Base-by-base conservation (phyloP, 495 filamentous ascomycete species). In the Filosporella fistucella region DNA sequence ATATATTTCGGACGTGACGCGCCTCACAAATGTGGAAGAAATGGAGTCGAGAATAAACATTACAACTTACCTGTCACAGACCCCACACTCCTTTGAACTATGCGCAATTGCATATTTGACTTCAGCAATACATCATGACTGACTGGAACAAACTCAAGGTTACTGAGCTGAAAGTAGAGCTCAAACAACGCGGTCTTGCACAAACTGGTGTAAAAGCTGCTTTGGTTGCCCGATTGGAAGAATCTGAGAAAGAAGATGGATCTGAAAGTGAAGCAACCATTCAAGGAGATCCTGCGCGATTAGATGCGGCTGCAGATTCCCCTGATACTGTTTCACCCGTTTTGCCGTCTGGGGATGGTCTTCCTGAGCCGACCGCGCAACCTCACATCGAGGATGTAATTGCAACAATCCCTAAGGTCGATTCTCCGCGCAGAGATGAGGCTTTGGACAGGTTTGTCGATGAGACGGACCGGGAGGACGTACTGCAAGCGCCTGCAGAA, bases 131-230 rank as follows among this genome's bases (percentile, higher is more conserved):
- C n/a, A n/a, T n/a, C n/a, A 74, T 78, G 66, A 70, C 70, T 21
- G 75, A 83, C 54, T 81, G 71, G 61, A 71, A 63, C 38, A 74
- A 68, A 42, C 60, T 81, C 40, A 84, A 76, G 54, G 80, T 84
- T 25, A 63, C 74, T 10, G 77, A 84, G 54, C 66, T 84, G 13
- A 74, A 73, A 45, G 68, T 67, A 18, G 75, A 81, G 59, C 63
- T 84, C 14, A 83, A 77, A 61, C 66, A 64, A 25, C 70, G 79
- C 14, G 72, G 74, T 2, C 61, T 82, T 4, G 61, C 75, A 0
- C 69, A 71, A 25, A 67, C 69, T 13, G 80, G 80, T 9, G 65
- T 79, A 35, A 84, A 84, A 55, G 68, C 74, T 9, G 70, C 70
- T 7, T 68, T 84, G 11, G 66, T 84, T 21, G 71, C 75, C 9